Base-by-base conservation (phyloP, 2,329 filamentous ascomycete species). In the Pestalotiopsis sp. region DNA sequence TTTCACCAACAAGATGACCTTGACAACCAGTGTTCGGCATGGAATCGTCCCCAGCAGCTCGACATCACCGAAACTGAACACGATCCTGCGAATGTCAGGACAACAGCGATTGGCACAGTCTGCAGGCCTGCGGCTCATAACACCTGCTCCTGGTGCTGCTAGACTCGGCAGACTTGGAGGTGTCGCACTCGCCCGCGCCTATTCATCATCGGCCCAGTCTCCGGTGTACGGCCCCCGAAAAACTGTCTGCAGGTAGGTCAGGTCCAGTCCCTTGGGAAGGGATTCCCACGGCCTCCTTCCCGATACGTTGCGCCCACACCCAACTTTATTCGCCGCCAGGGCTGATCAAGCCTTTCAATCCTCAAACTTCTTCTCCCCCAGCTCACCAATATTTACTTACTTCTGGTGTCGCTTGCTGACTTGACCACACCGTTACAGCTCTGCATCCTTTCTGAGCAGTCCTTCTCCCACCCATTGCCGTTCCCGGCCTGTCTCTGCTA, bases 161-260 rank as follows among this genome's bases (percentile, higher is more conserved):
- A 27, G 70, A 73, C 72, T 70, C 70, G 71, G 71, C 31, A 52
- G 62, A 41, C 38, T 65, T 59, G 17, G 57, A 59, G 23, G 23
- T 59, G 57, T 27, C 57, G 57, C 57, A 27, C 27, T 59, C 27
- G 57, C 27, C 31, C 63, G 49, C 27, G 63, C 63, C 45, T 59
- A 23, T 60, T 59, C 65, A 45, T 59, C 65, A 45, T 67, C 65
- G 52, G 65, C 52, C 23, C 65, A 52, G 23, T 20, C 38, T 60
- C 65, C 56, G 65, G 52, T 36, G 13, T 41, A 49, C 39, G 25
- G 62, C 23, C 60, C 60, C 60, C 62, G 39, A 65, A 65, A 65
- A 65, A 13, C 38, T 45, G 25, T 60, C 65, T 67, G 65, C 65
- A 67, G 65, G 65, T 45, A 52, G n/a, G n/a, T 49, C 39, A 38